Evolutionary conservation across 2,329 filamentous ascomycete species (phyloP).

Genomic region (Blastomyces percursus): DNA sequence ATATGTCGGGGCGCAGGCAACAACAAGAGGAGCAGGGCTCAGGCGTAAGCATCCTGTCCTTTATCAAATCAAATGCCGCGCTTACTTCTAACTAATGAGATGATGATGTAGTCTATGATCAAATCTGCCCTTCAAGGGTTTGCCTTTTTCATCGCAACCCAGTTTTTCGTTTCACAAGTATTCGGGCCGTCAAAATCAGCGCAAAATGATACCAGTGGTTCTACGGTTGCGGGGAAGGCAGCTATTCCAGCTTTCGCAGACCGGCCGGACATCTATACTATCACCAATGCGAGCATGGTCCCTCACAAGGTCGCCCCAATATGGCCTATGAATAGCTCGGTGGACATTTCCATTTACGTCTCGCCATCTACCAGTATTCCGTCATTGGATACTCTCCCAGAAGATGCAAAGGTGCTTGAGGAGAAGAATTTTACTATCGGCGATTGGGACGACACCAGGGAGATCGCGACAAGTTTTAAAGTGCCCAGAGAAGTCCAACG

Average conservation of each 20-base stretch:
- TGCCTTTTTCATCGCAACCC: constrained; percentile 48
- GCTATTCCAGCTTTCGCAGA: constrained; percentile 53
- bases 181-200: constrained; percentile 29
- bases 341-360: constrained; percentile 80
- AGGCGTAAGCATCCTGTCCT: constrained; percentile 18
- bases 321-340: constrained; percentile 65
- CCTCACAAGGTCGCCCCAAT: constrained; percentile 71
- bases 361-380: constrained; percentile 62
- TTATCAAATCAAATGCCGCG: neutral
- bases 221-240: constrained; percentile 14
- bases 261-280: constrained; percentile 46
- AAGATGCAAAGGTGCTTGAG: constrained; percentile 56
- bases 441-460: constrained; percentile 66
- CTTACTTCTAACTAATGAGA: constrained; percentile 16
- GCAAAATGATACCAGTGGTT: constrained; percentile 17
- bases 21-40: constrained; percentile 22
- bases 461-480: constrained; percentile 63
- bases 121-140: constrained; percentile 43
- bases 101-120: constrained; percentile 28
- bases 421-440: constrained; percentile 72
- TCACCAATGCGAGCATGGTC: constrained; percentile 51
- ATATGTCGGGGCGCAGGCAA: constrained; percentile 16
- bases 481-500: constrained; percentile 73
- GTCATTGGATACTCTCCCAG: constrained; percentile 53
- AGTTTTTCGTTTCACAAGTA: constrained; percentile 47